Evolutionary conservation across 805 yeast genomes (phyloP), one percentile per base, ranked within the genome.

Genomic region (Dipodascus albidus): DNA sequence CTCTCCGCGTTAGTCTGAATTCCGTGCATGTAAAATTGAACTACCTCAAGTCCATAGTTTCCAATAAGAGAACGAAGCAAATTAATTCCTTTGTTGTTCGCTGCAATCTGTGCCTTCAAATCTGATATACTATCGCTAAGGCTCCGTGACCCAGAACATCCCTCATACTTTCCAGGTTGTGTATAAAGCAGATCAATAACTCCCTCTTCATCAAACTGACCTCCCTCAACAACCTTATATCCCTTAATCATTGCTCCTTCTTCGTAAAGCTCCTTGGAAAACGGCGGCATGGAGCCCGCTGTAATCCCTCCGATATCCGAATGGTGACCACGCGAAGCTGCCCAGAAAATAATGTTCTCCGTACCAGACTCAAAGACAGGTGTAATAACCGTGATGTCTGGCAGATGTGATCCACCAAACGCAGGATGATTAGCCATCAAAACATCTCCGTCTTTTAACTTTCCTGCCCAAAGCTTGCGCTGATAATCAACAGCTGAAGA

Each of bases 221-320:
- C 95, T 52, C 77, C 71, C 31, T 74, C 69, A 4, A 89, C 91
- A 15, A 91, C 73, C 55, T 85, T 74, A 64, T 84, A 90, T 1
- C 93, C 82, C 61, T 80, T 77, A 35, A 91, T 88, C 2, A 87
- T 80, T 1, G 96, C 96, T 48, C 97, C 98, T 69, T 90, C 97
- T 64, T 90, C 90, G 74, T 81, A 84, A 44, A 91, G 70, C 55
- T 82, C 81, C 62, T 82, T 87, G 1, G 96, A 87, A 63, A 85
- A 82, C 8, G 96, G 96, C 15, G 97, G 96, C 89, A 90, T 88
- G 0, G 95, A 85, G 0, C 97, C 97, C 0, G 97, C 96, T 35
- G 87, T 70, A 54, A 84, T 79, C 14, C 96, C 95, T 17, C 98
- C 97, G 63, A 91, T 90, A 67, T 90, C 98, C 3, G 96, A 90